These are phyloP conservation scores for Stephanodiscus triporus DNA, from an alignment of 108 stramenopile genomes.

Conservation along the genomic window DNA sequence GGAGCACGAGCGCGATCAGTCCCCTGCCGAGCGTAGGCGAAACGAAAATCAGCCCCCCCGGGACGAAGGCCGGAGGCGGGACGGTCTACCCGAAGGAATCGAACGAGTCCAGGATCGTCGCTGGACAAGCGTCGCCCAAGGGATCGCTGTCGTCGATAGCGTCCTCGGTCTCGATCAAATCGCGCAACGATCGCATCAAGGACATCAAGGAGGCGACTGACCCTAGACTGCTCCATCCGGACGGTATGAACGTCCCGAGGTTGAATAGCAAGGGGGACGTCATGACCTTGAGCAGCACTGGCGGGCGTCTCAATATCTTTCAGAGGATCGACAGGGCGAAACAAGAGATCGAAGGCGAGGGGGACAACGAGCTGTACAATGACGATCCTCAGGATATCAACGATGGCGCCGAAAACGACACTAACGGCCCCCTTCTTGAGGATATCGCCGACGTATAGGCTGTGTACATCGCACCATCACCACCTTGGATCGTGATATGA, in stretches of 20 bases:
- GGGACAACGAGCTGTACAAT: neutral
- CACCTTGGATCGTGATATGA: no score
- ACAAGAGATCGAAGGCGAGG: neutral
- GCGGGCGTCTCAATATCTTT: conserved; percentile 36
- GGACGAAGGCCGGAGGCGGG: neutral
- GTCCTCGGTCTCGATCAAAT: conserved; percentile 33
- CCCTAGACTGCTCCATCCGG: conserved; percentile 35
- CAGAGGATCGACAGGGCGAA: conserved; percentile 40
- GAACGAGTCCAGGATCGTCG: neutral
- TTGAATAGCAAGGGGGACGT: conserved; percentile 35
- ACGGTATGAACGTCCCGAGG: conserved; percentile 46
- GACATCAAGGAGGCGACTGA: conserved; percentile 22
- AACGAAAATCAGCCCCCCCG: conserved; percentile 9
- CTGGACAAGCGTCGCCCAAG: neutral
- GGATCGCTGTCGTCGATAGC: conserved; percentile 45
- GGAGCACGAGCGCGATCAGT: conserved; percentile 11
- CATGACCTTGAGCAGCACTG: conserved; percentile 20
- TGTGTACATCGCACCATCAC: no score
- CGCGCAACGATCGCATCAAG: conserved; percentile 46
- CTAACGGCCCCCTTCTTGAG: no score
- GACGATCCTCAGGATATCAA: no score
- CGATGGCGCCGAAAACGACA: no score
- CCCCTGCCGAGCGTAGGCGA: neutral
- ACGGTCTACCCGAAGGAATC: neutral
- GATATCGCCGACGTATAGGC: no score